Percentiles rank a stretch among this genome's conserved stretches.
Conservation (phyloP, 2,329 filamentous ascomycete genomes). For the Nakataea oryzae region DNA sequence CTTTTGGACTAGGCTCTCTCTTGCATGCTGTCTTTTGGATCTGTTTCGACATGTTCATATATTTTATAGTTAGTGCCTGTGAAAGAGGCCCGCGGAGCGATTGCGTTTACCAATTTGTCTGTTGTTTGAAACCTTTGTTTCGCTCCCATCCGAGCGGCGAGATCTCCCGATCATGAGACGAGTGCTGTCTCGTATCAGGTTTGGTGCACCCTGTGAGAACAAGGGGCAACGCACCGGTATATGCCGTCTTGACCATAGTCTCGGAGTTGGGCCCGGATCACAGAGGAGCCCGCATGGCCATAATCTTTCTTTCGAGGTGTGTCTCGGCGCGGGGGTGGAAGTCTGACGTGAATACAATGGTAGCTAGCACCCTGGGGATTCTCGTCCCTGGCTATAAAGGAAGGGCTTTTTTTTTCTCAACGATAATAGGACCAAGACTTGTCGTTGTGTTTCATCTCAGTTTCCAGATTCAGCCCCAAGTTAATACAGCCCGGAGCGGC, state of each 20-base stretch:
- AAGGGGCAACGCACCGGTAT: background rate
- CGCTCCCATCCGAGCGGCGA: background rate
- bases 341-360: too few relatives aligned
- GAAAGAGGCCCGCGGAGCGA: background rate
- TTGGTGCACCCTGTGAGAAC: background rate
- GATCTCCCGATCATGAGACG: background rate
- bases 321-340: too few relatives aligned
- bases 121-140: background rate
- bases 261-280: background rate
- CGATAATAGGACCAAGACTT: background rate
- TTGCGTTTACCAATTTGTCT: background rate
- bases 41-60: too few relatives aligned
- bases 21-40: background rate
- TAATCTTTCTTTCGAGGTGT: too few relatives aligned
- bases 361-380: background rate
- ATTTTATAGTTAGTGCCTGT: too few relatives aligned
- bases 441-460: background rate
- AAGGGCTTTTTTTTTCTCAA: background rate
- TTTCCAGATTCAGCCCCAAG: background rate
- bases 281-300: background rate
- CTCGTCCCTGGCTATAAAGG: background rate
- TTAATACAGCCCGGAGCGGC: too few relatives aligned
- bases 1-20: slow-evolving; percentile 24
- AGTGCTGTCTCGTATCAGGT: background rate
- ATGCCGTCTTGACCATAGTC: background rate